Percentiles rank a stretch among this genome's conserved stretches.
Conservation (phyloP, 2,329 filamentous ascomycete species). For the Xylaria digitata region DNA sequence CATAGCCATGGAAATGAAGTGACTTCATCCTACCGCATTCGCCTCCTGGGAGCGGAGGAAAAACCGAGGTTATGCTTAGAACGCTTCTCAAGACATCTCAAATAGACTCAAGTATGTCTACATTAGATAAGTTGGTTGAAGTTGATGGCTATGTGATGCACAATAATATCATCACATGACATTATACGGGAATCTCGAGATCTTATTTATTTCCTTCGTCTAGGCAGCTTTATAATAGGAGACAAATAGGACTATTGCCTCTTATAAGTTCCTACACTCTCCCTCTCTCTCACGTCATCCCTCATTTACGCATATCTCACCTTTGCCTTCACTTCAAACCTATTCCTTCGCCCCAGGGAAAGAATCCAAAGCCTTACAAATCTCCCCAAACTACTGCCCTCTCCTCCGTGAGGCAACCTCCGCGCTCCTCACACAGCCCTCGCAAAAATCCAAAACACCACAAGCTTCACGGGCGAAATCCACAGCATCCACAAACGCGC, state of each 20-base stretch:
- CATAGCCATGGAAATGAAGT: not conserved
- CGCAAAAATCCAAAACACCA: not conserved
- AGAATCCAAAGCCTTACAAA: not conserved
- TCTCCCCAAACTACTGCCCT: not conserved
- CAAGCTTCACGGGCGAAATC: not conserved
- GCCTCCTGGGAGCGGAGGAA: not conserved
- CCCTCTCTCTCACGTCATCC: not conserved
- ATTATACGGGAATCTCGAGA: not conserved
- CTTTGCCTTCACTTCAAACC: not conserved
- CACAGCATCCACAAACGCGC: conserved; percentile 5
- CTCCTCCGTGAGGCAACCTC: not conserved
- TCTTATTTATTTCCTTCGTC: not conserved
- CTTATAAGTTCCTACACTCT: not conserved
- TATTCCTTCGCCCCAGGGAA: not conserved
- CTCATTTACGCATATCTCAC: not conserved
- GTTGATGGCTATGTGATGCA: no score
- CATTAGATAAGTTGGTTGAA: no score
- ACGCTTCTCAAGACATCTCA: no score
- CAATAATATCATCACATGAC: no score
- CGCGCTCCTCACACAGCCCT: not conserved
- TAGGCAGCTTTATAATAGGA: not conserved
- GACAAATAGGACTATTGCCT: not conserved
- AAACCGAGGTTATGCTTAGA: no score
- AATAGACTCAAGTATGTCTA: no score
- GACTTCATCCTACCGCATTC: not conserved